Conservation (phyloP, 2,329 filamentous ascomycete species). For the Epichloe gansuensis region DNA sequence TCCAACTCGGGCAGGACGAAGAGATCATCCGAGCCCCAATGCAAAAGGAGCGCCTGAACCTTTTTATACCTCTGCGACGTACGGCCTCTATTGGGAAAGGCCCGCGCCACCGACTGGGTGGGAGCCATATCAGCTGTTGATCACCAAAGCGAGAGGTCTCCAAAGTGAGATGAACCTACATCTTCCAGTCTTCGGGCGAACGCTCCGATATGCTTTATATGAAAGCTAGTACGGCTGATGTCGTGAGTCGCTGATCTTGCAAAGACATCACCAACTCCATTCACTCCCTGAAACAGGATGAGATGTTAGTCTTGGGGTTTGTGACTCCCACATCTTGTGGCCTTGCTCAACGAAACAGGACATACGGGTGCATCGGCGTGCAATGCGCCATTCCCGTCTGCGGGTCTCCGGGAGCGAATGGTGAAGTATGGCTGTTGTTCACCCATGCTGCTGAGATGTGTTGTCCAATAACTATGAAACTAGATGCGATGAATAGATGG, state of each 20-base stretch:
- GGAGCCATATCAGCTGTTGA: background rate
- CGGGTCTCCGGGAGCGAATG: conserved; percentile 36
- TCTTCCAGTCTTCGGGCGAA: conserved; percentile 44
- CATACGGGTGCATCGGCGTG: conserved; percentile 38
- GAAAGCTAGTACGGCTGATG: conserved; percentile 44
- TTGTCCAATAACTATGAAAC: background rate
- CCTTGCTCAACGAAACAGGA: conserved; percentile 9
- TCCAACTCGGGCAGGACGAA: conserved; percentile 47
- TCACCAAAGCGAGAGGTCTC: background rate
- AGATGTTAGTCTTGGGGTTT: too few species aligned
- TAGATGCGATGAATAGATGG: background rate
- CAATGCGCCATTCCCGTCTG: conserved; percentile 32
- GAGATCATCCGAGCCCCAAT: conserved; percentile 46
- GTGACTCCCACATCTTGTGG: background rate
- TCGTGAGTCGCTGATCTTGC: conserved; percentile 38
- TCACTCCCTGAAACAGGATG: background rate
- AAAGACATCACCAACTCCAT: conserved; percentile 13
- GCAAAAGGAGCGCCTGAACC: conserved; percentile 41
- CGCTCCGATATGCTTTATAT: conserved; percentile 42
- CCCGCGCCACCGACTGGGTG: conserved; percentile 40
- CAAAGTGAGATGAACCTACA: conserved; percentile 23
- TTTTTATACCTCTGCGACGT: conserved; percentile 42
- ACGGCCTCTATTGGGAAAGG: conserved; percentile 43
- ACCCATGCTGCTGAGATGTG: conserved; percentile 20
- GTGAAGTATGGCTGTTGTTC: conserved; percentile 39